Conservation (phyloP, 2,329 filamentous ascomycete species). For the Grosmannia clavigera region DNA sequence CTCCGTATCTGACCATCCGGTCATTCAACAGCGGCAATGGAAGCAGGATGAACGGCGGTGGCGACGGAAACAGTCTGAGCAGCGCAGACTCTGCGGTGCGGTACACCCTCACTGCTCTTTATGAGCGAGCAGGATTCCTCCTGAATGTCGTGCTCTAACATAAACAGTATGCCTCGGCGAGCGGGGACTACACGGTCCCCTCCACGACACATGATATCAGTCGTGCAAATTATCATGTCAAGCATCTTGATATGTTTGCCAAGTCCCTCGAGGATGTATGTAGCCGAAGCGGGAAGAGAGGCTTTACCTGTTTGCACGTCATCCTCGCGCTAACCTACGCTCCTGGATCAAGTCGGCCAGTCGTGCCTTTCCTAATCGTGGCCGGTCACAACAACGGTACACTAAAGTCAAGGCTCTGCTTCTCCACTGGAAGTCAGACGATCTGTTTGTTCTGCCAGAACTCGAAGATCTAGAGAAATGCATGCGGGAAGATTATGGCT, state of each 20-base stretch:
- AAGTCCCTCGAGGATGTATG: slow-evolving; percentile 41
- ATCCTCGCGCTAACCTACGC: neutral
- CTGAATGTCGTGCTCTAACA: neutral
- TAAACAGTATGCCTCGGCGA: slow-evolving; percentile 29
- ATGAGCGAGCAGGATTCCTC: too few species aligned
- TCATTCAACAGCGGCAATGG: slow-evolving; percentile 33
- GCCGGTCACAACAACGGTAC: slow-evolving; percentile 39
- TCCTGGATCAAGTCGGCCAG: slow-evolving; percentile 29
- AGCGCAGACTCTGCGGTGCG: slow-evolving; percentile 37
- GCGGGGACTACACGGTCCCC: slow-evolving; percentile 23
- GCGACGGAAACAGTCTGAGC: slow-evolving; percentile 31
- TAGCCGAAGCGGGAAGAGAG: slow-evolving; percentile 5
- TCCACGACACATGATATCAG: slow-evolving; percentile 44
- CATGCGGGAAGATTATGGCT: slow-evolving; percentile 41
- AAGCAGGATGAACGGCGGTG: slow-evolving; percentile 28
- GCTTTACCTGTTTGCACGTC: neutral
- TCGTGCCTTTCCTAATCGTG: slow-evolving; percentile 44
- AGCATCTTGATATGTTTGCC: slow-evolving; percentile 42
- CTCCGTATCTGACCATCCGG: slow-evolving; percentile 41
- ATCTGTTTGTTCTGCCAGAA: slow-evolving; percentile 45
- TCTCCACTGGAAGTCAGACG: slow-evolving; percentile 45
- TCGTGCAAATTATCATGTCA: slow-evolving; percentile 45
- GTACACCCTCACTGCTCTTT: neutral
- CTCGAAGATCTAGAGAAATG: slow-evolving; percentile 43
- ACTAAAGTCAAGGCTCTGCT: slow-evolving; percentile 41